Evolutionary conservation across 345 rosid genomes (phyloP).

Genomic region (Populus davidiana): DNA sequence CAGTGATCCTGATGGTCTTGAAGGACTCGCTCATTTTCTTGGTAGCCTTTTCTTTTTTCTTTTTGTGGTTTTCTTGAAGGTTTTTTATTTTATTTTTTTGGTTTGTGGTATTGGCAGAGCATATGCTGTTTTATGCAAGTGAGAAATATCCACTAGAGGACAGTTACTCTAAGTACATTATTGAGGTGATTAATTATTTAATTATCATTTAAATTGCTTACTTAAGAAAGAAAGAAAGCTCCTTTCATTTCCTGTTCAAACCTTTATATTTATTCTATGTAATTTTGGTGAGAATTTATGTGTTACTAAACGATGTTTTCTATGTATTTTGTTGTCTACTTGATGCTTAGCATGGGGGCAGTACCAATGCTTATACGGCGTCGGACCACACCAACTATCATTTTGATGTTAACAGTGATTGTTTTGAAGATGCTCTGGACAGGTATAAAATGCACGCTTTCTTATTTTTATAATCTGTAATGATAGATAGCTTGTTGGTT

Average conservation of each 20-base stretch:
- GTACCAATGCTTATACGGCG: constrained; percentile 76
- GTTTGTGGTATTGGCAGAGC: constrained; percentile 52
- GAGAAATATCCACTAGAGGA: constrained; percentile 87
- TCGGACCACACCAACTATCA: constrained; percentile 70
- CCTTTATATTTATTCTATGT: no score
- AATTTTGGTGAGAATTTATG: no score
- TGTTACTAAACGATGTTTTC: background rate
- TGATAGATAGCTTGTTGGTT: background rate
- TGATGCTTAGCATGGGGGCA: constrained; percentile 78
- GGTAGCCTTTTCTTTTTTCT: constrained; percentile 35
- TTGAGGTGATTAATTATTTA: constrained; percentile 47
- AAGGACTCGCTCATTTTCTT: constrained; percentile 91
- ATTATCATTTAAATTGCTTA: no score
- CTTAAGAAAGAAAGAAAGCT: no score
- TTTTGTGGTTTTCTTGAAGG: background rate
- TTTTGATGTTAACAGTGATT: constrained; percentile 70
- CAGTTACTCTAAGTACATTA: constrained; percentile 75
- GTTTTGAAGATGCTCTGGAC: constrained; percentile 86
- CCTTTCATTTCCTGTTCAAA: no score
- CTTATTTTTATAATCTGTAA: background rate
- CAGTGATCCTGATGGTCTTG: constrained; percentile 78
- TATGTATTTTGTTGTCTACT: background rate
- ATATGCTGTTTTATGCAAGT: constrained; percentile 92
- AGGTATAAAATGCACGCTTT: constrained; percentile 37
- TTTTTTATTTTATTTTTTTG: background rate